Evolutionary conservation across 139 green algal species (phyloP).

Genomic region (Eudorina sp.): DNA sequence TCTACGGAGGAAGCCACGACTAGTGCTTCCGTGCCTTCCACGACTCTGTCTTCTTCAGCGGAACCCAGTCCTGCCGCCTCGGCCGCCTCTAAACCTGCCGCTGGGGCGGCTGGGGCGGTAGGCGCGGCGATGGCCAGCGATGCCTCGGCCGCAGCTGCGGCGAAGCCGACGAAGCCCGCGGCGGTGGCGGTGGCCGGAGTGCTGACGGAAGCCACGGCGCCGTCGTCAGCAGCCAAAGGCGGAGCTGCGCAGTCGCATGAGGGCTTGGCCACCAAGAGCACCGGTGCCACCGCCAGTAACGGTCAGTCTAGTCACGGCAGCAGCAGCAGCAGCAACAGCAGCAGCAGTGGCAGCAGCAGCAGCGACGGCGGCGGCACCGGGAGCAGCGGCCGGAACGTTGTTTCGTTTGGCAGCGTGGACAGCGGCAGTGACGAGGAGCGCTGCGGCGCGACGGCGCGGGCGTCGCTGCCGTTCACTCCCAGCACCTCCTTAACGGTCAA

Average conservation of each 20-base stretch:
- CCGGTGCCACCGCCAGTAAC: too few species aligned
- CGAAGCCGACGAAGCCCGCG: too few species aligned
- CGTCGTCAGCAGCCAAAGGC: too few species aligned
- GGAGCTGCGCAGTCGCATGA: too few species aligned
- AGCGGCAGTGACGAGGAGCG: neutral
- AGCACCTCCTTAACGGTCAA: neutral
- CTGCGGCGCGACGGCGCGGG: neutral
- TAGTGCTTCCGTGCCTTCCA: too few species aligned
- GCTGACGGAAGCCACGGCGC: too few species aligned
- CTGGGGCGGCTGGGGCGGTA: neutral
- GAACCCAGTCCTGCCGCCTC: neutral
- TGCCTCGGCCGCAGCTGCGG: too few species aligned
- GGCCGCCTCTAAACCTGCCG: neutral
- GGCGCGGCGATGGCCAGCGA: too few species aligned
- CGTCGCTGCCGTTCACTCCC: neutral
- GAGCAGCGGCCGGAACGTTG: neutral
- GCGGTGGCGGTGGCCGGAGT: too few species aligned
- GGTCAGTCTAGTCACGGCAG: too few species aligned
- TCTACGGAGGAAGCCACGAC: neutral
- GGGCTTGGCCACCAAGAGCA: too few species aligned
- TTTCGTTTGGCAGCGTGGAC: neutral
- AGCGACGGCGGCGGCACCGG: neutral
- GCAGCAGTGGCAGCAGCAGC: neutral
- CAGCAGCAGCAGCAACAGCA: neutral
- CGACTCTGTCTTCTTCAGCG: too few species aligned